These are phyloP conservation scores for Botrytis paeoniae DNA, from an alignment of 2,329 filamentous ascomycete genomes.

Conservation along the genomic window DNA sequence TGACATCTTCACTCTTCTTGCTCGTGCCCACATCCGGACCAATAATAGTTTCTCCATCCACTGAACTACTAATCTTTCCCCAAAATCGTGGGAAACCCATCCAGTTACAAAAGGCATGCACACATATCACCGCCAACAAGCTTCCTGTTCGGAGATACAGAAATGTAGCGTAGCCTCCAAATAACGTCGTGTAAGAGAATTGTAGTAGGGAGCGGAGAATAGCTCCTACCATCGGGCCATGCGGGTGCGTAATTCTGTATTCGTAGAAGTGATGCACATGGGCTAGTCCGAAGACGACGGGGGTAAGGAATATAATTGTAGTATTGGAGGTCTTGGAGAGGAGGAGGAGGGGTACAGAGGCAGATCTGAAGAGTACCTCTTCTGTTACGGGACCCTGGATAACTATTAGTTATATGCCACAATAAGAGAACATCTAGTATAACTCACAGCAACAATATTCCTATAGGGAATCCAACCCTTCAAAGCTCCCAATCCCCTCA, in stretches of 20 bases:
- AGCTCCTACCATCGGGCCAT: constrained; percentile 59
- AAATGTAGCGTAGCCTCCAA: constrained; percentile 91
- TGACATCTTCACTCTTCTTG: constrained; percentile 41
- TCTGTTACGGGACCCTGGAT: constrained; percentile 78
- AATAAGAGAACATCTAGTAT: background rate
- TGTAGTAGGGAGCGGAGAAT: constrained; percentile 75
- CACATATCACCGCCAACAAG: constrained; percentile 68
- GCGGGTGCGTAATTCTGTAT: constrained; percentile 77
- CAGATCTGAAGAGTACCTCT: constrained; percentile 88
- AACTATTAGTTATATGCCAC: background rate
- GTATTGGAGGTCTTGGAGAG: constrained; percentile 53
- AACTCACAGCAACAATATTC: constrained; percentile 77
- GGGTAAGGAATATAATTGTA: constrained; percentile 74
- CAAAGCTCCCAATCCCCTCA: constrained; percentile 57
- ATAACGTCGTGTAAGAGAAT: constrained; percentile 85
- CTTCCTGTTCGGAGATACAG: constrained; percentile 83
- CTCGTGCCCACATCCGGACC: constrained; percentile 33
- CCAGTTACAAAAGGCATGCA: constrained; percentile 89
- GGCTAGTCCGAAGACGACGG: constrained; percentile 86
- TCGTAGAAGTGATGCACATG: constrained; percentile 97
- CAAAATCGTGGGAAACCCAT: constrained; percentile 85
- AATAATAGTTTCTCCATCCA: constrained; percentile 28
- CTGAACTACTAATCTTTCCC: constrained; percentile 60
- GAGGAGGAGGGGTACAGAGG: constrained; percentile 79
- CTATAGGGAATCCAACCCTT: constrained; percentile 79